Evolutionary conservation across 2,329 filamentous ascomycete species (phyloP), one percentile per base, ranked within the genome.

Genomic region (Alternaria sp.): DNA sequence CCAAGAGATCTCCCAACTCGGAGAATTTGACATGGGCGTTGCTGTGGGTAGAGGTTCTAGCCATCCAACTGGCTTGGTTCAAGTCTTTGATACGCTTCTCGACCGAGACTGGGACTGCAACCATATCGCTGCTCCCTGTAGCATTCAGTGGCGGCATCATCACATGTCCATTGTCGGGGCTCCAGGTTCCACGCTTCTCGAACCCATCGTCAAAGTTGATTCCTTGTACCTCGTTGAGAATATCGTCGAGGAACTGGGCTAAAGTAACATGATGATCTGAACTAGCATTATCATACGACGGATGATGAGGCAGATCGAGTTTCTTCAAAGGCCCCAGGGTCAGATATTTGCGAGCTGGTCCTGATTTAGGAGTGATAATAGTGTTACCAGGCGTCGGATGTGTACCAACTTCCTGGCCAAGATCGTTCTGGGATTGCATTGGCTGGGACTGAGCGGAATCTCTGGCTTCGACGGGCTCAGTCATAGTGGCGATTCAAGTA

Each of bases 1-100:
- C 87, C 75, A 93, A 85, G 66, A 83, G 84, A 32, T 76, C 77
- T 40, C 85, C 82, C 75, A 93, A 91, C 77, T 93, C 90, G 0
- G 80, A 81, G 86, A 89, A 92, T 12, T 9, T 87, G 85, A 70
- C 57, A 36, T 72, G 23, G 71, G 71, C 43, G 78, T 80, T 17
- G 82, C 79, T 6, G 74, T 93, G 91, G 45, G 86, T 79, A 15
- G 72, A 75, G 19, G 65, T 84, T 59, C 91, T 85, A 44, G 87
- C 87, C 57, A 85, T 86, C 91, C 91, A 93, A 17, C 83, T 85
- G 78, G 91, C 89, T 17, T 67, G 61, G 6, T 67, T 65, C 11
- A 67, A 57, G 17, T 59, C 62, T 23, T 61, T 66, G 25, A 68
- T 64, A 15, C 69, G 67, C 47, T 74, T 69, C 25, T 70, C 62